Conservation (phyloP, 176 grass and related monocot species). For the Stipa capillata region DNA sequence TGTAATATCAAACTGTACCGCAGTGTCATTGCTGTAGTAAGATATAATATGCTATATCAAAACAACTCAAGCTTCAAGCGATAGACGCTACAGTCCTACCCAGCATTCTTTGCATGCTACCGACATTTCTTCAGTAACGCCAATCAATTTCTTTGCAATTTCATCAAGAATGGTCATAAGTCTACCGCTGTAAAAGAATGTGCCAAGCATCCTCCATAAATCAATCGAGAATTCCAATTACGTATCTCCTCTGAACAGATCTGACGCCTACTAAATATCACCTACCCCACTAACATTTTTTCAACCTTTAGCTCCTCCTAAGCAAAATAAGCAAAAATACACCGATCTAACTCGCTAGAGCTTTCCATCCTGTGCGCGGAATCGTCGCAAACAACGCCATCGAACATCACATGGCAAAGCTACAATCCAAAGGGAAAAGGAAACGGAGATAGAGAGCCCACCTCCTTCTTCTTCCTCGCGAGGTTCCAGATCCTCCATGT, state of each 20-base stretch:
- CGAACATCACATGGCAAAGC: neutral
- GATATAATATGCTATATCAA: neutral
- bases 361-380: neutral
- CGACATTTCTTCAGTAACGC: neutral
- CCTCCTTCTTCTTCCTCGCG: conserved; percentile 98
- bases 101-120: neutral
- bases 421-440: neutral
- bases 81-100: neutral
- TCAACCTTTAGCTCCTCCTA: neutral
- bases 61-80: neutral
- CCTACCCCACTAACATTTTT: neutral
- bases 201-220: neutral
- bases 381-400: neutral
- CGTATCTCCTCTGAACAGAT: conserved; percentile 2
- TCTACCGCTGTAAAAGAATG: neutral
- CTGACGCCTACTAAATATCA: neutral
- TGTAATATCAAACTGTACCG: neutral
- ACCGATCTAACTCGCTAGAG: neutral
- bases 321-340: neutral
- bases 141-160: neutral
- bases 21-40: neutral
- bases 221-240: neutral
- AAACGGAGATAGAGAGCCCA: conserved; percentile 10
- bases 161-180: neutral
- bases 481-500: conserved; percentile 99